Conservation (phyloP, 768 basidiomycete genomes). For the Ramaria sp. region DNA sequence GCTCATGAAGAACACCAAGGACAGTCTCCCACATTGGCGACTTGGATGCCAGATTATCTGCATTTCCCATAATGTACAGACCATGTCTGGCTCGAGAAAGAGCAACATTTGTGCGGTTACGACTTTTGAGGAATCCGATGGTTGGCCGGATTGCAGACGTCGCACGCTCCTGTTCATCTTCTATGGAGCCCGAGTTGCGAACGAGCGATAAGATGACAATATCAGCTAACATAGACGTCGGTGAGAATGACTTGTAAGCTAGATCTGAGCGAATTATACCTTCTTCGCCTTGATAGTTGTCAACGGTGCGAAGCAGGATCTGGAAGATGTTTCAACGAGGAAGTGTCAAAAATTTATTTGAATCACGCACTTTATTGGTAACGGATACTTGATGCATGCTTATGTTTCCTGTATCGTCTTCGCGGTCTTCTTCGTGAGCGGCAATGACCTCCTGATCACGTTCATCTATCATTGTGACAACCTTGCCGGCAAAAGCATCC, state of each 20-base stretch:
- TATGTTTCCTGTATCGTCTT: conserved; percentile 12
- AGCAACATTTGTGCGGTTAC: conserved; percentile 39
- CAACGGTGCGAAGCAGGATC: conserved; percentile 64
- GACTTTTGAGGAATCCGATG: conserved; percentile 59
- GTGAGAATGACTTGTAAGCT: background rate
- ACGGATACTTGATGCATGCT: conserved; percentile 40
- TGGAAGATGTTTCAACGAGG: conserved; percentile 15
- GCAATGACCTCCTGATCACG: conserved; percentile 53
- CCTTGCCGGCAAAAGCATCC: conserved; percentile 30
- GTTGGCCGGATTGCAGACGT: conserved; percentile 11
- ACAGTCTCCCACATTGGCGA: conserved; percentile 50
- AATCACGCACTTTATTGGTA: conserved; percentile 32
- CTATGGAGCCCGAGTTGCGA: conserved; percentile 47
- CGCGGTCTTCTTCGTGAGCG: conserved; percentile 32
- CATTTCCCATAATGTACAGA: conserved; percentile 63
- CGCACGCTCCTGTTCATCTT: conserved; percentile 20
- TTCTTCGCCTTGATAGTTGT: conserved; percentile 74
- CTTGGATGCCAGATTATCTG: conserved; percentile 34
- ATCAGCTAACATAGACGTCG: conserved; percentile 17
- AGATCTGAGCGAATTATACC: conserved; percentile 20
- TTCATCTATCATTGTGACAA: conserved; percentile 61
- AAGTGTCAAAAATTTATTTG: background rate
- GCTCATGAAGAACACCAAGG: conserved; percentile 42
- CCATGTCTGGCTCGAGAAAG: conserved; percentile 68
- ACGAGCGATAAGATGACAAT: conserved; percentile 69